phyloP scores from a whole-genome alignment of 2,329 filamentous ascomycete species.

The Fusarium sp. region DNA sequence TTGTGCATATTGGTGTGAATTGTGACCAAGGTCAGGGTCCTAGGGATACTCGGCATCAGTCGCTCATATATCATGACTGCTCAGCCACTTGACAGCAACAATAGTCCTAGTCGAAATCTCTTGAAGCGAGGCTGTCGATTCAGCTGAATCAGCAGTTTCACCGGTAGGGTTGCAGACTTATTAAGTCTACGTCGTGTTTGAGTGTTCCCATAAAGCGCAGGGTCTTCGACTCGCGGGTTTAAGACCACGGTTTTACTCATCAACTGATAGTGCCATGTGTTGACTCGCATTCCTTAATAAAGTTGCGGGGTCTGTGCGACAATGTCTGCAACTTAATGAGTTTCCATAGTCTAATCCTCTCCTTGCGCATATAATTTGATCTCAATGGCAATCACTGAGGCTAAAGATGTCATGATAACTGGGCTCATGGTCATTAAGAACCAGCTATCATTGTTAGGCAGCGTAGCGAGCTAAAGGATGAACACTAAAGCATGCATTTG shows the following conservation, averaged over 20 bases:
- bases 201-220: neutral
- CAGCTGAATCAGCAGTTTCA: neutral
- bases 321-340: neutral
- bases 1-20: neutral
- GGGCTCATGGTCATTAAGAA: neutral
- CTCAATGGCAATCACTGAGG: neutral
- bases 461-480: neutral
- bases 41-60: neutral
- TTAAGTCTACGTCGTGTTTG: neutral
- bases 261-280: neutral
- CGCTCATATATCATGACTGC: neutral
- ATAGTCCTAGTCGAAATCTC: neutral
- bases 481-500: neutral
- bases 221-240: neutral
- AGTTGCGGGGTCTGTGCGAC: neutral
- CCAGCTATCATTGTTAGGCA: neutral
- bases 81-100: neutral
- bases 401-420: constrained; percentile 7
- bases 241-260: neutral
- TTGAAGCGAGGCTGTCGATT: neutral
- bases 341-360: neutral
- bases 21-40: neutral
- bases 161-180: neutral
- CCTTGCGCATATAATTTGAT: neutral
- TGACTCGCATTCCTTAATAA: neutral